These are phyloP conservation scores for Prunus campanulata DNA, from an alignment of 306 rosid genomes.

Conservation along the genomic window DNA sequence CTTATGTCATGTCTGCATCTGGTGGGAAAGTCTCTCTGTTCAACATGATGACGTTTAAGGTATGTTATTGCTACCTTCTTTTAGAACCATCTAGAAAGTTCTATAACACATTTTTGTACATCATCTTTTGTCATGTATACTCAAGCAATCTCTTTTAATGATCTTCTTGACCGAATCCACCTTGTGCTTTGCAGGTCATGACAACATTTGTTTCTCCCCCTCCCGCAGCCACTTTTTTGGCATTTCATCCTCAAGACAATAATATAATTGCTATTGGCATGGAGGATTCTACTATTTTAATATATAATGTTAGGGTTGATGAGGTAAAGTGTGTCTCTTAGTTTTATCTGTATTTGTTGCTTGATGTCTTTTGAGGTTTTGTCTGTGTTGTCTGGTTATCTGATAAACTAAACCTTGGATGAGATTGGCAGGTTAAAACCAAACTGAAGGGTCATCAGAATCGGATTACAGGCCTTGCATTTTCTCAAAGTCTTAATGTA, in stretches of 20 bases:
- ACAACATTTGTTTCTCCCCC: constrained; percentile 46
- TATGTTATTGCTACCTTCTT: constrained; percentile 6
- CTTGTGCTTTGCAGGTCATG: constrained; percentile 34
- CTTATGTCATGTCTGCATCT: constrained; percentile 51
- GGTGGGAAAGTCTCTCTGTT: constrained; percentile 47
- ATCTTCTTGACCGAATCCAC: constrained; percentile 4
- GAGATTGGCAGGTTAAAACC: constrained; percentile 34
- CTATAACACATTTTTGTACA: not conserved
- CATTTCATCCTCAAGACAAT: constrained; percentile 49
- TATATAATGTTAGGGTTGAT: constrained; percentile 46
- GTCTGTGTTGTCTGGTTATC: not conserved
- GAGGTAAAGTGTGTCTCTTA: constrained; percentile 26
- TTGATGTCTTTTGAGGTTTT: not conserved
- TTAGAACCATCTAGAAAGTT: not conserved
- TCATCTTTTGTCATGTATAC: not conserved
- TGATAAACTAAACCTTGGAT: constrained; percentile 10
- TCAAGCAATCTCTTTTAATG: not conserved
- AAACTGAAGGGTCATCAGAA: constrained; percentile 49
- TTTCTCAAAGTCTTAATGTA: constrained; percentile 38
- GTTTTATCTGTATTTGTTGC: not conserved
- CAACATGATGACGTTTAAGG: constrained; percentile 54
- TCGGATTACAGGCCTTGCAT: constrained; percentile 45
- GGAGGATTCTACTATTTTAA: constrained; percentile 47
- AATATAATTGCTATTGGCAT: constrained; percentile 48
- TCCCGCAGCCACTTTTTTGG: constrained; percentile 47